Percentiles rank a stretch among this genome's conserved stretches.
Evolutionary conservation across 179 eudicot genomes (phyloP).

Genomic region (Corrigiola litoralis): DNA sequence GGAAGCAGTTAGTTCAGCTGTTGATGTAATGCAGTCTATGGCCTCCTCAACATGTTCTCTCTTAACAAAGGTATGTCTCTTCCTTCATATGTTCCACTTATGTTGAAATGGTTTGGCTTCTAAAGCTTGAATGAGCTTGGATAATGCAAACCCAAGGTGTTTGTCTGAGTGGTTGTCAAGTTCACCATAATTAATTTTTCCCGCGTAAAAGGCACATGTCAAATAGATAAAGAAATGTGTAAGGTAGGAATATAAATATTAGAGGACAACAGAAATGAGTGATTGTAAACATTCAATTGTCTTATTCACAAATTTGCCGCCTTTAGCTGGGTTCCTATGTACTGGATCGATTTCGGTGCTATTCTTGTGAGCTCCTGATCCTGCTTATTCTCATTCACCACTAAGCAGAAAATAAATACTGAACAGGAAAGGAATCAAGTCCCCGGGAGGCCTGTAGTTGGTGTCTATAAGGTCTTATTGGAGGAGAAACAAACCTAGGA

Average conservation of each 20-base stretch:
- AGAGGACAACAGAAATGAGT: not conserved
- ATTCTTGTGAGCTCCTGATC: not conserved
- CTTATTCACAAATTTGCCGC: not conserved
- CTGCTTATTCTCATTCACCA: not conserved
- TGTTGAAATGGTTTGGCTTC: not conserved
- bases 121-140: not conserved
- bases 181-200: too few relatives aligned
- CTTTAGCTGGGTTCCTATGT: not conserved
- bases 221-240: too few relatives aligned
- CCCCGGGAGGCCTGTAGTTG: too few relatives aligned
- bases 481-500: too few relatives aligned
- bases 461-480: too few relatives aligned
- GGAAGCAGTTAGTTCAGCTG: slow-evolving; percentile 78
- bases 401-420: not conserved
- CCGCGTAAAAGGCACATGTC: too few relatives aligned
- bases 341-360: not conserved
- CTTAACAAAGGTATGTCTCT: slow-evolving; percentile 50
- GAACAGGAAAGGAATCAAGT: not conserved
- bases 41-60: slow-evolving; percentile 60
- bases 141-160: not conserved
- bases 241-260: too few relatives aligned
- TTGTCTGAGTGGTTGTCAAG: too few relatives aligned
- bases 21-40: slow-evolving; percentile 93
- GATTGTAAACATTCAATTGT: not conserved
- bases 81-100: not conserved